These are phyloP conservation scores for Chalciporus sp. DNA, from an alignment of 1,284 basidiomycete species.

Conservation along the genomic window DNA sequence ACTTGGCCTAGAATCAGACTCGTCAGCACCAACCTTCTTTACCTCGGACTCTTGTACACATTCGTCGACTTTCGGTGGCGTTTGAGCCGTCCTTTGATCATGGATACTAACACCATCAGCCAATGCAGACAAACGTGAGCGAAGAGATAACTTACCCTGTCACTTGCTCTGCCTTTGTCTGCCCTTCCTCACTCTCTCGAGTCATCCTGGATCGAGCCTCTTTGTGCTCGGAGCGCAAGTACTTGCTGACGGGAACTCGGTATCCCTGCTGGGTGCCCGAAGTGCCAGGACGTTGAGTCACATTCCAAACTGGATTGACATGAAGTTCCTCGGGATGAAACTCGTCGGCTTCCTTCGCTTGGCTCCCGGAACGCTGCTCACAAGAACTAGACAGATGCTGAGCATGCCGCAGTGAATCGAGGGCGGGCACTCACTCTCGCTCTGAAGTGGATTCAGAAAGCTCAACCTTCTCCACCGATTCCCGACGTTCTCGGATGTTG, in stretches of 20 bases:
- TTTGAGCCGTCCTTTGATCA: not conserved
- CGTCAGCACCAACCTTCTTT: not conserved
- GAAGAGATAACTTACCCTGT: slow-evolving; percentile 4
- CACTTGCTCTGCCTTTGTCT: not conserved
- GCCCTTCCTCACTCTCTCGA: not conserved
- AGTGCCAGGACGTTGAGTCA: not conserved
- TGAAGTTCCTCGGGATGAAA: not conserved
- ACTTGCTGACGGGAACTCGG: slow-evolving; percentile 21
- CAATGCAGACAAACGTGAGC: not conserved
- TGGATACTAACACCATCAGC: slow-evolving; percentile 6
- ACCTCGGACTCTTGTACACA: not conserved
- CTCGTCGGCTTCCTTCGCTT: not conserved
- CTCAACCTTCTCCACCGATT: not conserved
- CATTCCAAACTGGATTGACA: slow-evolving; percentile 10
- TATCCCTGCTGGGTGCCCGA: slow-evolving; percentile 9
- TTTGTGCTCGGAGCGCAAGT: slow-evolving; percentile 4
- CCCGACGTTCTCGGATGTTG: not conserved
- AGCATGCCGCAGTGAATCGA: not conserved
- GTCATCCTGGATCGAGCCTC: not conserved
- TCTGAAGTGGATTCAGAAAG: not conserved
- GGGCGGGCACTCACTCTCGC: slow-evolving; percentile 9
- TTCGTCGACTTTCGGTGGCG: not conserved
- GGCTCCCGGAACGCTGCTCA: not conserved
- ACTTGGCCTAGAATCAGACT: not conserved
- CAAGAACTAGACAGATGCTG: slow-evolving; percentile 12